Conservation (phyloP, 2,329 filamentous ascomycete species). For the Rhinocladiella similis region DNA sequence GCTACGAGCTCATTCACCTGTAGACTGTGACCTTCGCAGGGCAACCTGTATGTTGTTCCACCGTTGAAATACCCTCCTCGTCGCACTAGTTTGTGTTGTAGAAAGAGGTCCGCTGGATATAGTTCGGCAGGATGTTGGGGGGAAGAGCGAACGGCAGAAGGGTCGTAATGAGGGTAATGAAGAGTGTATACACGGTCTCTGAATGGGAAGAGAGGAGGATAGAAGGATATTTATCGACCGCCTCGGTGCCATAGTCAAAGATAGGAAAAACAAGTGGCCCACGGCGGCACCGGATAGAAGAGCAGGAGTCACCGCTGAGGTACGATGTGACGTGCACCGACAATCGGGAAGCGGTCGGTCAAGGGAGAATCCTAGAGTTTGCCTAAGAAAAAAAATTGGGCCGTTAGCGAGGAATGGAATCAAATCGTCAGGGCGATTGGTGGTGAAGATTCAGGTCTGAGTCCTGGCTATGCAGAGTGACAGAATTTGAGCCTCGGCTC, state of each 20-base stretch:
- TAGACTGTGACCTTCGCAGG: conserved; percentile 10
- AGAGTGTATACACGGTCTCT: background rate
- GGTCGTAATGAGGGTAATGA: background rate
- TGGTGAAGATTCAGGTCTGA: background rate
- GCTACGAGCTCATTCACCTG: conserved; percentile 7
- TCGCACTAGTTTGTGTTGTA: background rate
- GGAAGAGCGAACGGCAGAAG: conserved; percentile 5
- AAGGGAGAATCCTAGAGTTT: background rate
- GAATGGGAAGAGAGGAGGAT: conserved; percentile 5
- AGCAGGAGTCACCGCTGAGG: background rate
- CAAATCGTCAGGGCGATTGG: background rate
- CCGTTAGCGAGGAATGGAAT: background rate
- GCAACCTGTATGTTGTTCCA: background rate
- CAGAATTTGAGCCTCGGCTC: background rate
- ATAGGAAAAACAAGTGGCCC: conserved; percentile 3
- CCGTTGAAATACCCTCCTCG: background rate
- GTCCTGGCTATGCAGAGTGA: background rate
- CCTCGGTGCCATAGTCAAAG: conserved; percentile 14
- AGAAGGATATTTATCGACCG: conserved; percentile 21
- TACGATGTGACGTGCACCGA: background rate
- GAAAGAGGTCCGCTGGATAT: background rate
- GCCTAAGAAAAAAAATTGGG: background rate
- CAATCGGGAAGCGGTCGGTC: background rate
- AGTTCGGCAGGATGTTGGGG: background rate
- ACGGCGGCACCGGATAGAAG: conserved; percentile 7